Base-by-base conservation (phyloP, 208 protist genomes). In the Sergeia podlipaevii region DNA sequence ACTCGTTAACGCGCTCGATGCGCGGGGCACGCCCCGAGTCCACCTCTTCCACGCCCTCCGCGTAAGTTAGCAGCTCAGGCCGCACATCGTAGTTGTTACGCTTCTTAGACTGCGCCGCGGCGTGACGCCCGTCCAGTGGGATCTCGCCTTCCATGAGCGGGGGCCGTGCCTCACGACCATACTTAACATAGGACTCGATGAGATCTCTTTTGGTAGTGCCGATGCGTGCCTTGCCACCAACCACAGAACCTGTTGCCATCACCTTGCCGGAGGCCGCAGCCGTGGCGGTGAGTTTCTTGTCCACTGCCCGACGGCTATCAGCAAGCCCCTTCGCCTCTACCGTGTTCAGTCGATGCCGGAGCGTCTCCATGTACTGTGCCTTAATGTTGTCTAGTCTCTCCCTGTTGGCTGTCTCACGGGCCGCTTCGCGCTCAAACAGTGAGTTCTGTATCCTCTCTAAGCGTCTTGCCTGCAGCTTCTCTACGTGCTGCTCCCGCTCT, bases 401-500 rank as follows among this genome's bases (percentile, higher is more conserved):
- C 23, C 56, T 64, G 41, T 82, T 85, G 10, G 56, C 45, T 11
- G 73, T 78, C 54, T 91, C 85, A 6, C 87, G 70, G 18, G 64
- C 75, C 10, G 32, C 48, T 62, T 96, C 90, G 4, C 87, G 75
- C 24, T 68, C 74, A n/a, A 60, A 45, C 33, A 96, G 56, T 13
- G 76, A 64, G 2, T 65, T 55, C 36, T 71, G 54, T 30, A 92
- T 74, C 8, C 36, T 55, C 6, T 88, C 70, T 11, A 93, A 74
- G n/a, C 85, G 84, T 4, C 80, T 75, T 46, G 85, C 33, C 53
- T 88, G 80, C 53, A 95, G 65, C 53, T 81, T 66, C 53, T 47
- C 66, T 27, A 91, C 63, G 60, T 95, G 85, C 29, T 62, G 70
- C 65, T 96, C 86, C 4, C 85, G 75, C 36, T 96, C 90, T 4